phyloP scores from a whole-genome alignment of 129 eudicot species.

The Logfia minima region DNA sequence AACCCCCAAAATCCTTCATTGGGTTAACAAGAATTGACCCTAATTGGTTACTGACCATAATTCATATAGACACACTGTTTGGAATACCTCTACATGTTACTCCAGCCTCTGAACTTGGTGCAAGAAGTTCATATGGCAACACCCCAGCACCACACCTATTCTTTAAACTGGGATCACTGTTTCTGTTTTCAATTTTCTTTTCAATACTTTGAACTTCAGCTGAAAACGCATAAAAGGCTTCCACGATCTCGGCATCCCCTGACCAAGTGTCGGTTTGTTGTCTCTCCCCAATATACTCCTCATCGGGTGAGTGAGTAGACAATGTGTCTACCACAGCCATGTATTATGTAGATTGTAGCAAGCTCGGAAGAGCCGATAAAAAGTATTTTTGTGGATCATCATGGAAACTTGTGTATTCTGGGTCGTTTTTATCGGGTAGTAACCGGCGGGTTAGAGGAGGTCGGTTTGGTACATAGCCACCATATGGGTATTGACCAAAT shows the following conservation, averaged over 20 bases:
- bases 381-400: conserved; percentile 80
- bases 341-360: conserved; percentile 73
- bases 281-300: conserved; percentile 92
- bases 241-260: conserved; percentile 71
- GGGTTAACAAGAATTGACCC: conserved; percentile 15
- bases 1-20: conserved; percentile 5
- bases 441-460: conserved; percentile 84
- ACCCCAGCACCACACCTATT: conserved; percentile 99
- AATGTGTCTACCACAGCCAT: conserved; percentile 97
- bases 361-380: conserved; percentile 68
- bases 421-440: conserved; percentile 74
- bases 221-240: conserved; percentile 72
- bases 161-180: conserved; percentile 50
- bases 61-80: conserved; percentile 81
- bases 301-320: conserved; percentile 95
- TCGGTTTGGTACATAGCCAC: conserved; percentile 92
- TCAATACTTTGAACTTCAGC: conserved; percentile 67
- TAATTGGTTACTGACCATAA: conserved; percentile 12
- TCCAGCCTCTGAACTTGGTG: conserved; percentile 88
- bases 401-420: conserved; percentile 61
- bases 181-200: conserved; percentile 74
- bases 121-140: conserved; percentile 86
- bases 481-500: conserved; percentile 97
- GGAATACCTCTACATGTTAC: conserved; percentile 96
- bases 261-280: conserved; percentile 73